A percentile compares a stretch with the other conserved stretches of the same genome.
Conservation (phyloP, 2,329 filamentous ascomycete genomes). For the Aspergillus sergii region DNA sequence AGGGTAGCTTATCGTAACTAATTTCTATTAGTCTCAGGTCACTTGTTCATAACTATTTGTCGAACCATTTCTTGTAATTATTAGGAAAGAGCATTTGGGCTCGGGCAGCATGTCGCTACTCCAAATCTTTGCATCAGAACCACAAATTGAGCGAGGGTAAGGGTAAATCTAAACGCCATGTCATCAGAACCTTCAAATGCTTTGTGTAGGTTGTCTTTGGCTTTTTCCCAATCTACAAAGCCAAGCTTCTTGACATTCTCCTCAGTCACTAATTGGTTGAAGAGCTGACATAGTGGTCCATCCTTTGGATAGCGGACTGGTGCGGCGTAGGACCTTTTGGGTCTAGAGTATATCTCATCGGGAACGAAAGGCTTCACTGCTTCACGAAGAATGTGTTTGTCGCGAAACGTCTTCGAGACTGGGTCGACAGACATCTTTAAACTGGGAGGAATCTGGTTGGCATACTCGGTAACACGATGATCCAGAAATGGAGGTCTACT, state of each 20-base stretch:
- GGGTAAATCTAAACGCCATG: conserved; percentile 39
- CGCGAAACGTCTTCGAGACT: conserved; percentile 32
- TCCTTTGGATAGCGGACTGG: conserved; percentile 45
- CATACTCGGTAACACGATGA: conserved; percentile 27
- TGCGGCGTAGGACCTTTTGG: conserved; percentile 55
- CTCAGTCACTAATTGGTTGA: conserved; percentile 35
- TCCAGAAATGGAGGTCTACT: conserved; percentile 33
- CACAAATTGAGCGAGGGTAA: conserved; percentile 48
- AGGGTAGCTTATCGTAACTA: no score
- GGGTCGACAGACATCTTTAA: conserved; percentile 29
- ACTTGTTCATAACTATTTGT: no score
- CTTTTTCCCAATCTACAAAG: conserved; percentile 44
- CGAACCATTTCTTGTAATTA: no score
- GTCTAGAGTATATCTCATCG: conserved; percentile 53
- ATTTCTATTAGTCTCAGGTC: no score
- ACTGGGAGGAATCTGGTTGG: conserved; percentile 31
- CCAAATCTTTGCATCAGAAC: conserved; percentile 49
- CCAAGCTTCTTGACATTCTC: conserved; percentile 44
- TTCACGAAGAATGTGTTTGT: conserved; percentile 58
- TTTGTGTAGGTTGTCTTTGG: conserved; percentile 37
- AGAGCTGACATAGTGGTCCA: conserved; percentile 46
- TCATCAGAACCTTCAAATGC: conserved; percentile 44
- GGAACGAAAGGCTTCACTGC: conserved; percentile 55
- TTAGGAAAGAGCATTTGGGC: no score
- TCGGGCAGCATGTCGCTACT: conserved; percentile 22